Base-by-base conservation (phyloP, 2,329 filamentous ascomycete species). In the Verticillium nubilum region DNA sequence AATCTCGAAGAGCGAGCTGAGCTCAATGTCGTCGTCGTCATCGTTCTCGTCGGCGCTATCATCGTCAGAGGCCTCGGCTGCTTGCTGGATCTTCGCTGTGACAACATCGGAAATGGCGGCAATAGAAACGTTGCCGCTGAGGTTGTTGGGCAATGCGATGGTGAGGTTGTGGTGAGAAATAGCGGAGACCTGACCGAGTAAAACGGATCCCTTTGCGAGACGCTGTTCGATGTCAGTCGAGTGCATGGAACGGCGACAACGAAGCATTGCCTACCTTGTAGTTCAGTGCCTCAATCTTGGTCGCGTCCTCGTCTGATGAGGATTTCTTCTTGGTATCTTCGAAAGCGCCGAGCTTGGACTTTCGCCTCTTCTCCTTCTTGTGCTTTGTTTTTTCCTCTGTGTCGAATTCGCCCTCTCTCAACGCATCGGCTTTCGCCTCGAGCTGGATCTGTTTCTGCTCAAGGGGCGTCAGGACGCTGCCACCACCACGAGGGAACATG, bases 371-470 rank as follows among this genome's bases (percentile, higher is more conserved):
- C 66, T 68, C 74, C 57, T 68, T 67, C 67, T 74, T 76, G 13
- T 73, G 72, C 50, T 67, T 64, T 58, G 77, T 78, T 62, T 82
- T 79, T 28, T 74, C 70, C 52, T 76, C 75, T 59, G 81, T 80
- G 56, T 78, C 76, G 54, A 84, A 85, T 66, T 88, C 83, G 17
- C 59, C 62, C 74, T 98, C 95, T 71, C 94, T 95, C 42, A 96
- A 79, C 47, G 93, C 95, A 79, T 99, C 95, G 67, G 89, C 88
- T 70, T 90, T 95, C 53, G 95, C 95, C 74, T 98, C 90, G 60
- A 96, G 88, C 68, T 95, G 89, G 63, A 99, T 98, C 75, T 98
- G 92, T 77, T 97, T 97, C 72, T 96, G 90, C 73, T 99, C 95
- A 57, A 99, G 80, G 23, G 95, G 93, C 2, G 95, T 97, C 71